Evolutionary conservation across 331 rosid species (phyloP).

Genomic region (Spiraea crenata): DNA sequence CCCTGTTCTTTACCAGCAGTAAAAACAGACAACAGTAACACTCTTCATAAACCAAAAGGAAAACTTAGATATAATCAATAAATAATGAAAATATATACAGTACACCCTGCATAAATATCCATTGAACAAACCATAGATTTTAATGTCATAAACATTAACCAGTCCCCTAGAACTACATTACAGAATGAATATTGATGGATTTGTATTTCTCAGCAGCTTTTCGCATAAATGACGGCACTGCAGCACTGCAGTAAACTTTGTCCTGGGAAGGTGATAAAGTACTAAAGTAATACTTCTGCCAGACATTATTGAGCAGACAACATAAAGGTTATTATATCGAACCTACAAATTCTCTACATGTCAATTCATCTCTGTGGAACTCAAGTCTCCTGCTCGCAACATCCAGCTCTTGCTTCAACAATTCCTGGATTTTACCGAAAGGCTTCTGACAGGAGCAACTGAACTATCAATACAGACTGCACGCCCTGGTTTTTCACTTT

Average conservation of each 20-base stretch:
- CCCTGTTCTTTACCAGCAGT: too few relatives aligned
- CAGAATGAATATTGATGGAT: neutral
- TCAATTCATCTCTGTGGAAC: neutral
- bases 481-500: slow-evolving; percentile 10
- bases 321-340: neutral
- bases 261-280: neutral
- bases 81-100: neutral
- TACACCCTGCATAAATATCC: neutral
- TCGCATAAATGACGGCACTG: neutral
- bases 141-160: neutral
- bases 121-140: too few relatives aligned
- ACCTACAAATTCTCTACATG: neutral
- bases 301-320: neutral
- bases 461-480: neutral
- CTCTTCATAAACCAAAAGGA: too few relatives aligned
- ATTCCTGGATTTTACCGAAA: neutral
- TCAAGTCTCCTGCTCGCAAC: neutral
- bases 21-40: too few relatives aligned
- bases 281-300: neutral
- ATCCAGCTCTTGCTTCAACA: neutral
- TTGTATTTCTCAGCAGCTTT: neutral
- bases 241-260: neutral
- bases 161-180: neutral
- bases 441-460: neutral
- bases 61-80: too few relatives aligned